Base-by-base conservation (phyloP, 495 filamentous ascomycete genomes). In the Hypoxylon rickii region DNA sequence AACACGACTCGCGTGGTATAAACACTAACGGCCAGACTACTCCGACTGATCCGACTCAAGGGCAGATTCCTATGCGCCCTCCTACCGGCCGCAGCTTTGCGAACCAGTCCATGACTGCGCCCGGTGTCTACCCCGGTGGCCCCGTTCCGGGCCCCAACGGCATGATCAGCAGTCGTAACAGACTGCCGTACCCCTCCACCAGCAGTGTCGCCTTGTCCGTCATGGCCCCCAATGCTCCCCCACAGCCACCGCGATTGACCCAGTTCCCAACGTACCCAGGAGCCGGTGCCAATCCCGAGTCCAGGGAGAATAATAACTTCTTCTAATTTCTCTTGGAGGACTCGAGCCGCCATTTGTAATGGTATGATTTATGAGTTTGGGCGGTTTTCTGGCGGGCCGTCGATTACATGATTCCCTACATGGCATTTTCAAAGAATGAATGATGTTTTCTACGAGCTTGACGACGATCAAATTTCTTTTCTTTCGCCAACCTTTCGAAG, bases 41-140 rank as follows among this genome's bases (percentile, higher is more conserved):
- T 22, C 69, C 75, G 10, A 31, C 68, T 3, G 76, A 80, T 31
- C 26, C 64, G 13, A 68, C 74, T n/a, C 63, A 72, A 31, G 70
- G 71, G 13, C 77, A 80, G 58, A 67, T 76, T 11, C 40, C 66
- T 1, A 33, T 74, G 20, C 71, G 74, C 16, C 59, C 71, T 12
- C 21, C 57, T 15, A 65, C 70, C 45, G 55, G 26, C 44, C 73
- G 73, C 8, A 37, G 58, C 37, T 66, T 74, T 59, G 42, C 66
- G 21, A 68, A 51, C 38, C 67, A 65, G 49, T 58, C 68, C 6
- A 61, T 71, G 4, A 58, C 72, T 5, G 36, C 60, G 7, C 48
- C 59, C 10, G 63, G 60, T 6, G 44, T 40, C 10, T 68, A 69
- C 22, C 50, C 47, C 7, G 68, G 69, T 21, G 66, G 66, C n/a